phyloP scores from a whole-genome alignment of 768 basidiomycete species.

The Calocera cornea region DNA sequence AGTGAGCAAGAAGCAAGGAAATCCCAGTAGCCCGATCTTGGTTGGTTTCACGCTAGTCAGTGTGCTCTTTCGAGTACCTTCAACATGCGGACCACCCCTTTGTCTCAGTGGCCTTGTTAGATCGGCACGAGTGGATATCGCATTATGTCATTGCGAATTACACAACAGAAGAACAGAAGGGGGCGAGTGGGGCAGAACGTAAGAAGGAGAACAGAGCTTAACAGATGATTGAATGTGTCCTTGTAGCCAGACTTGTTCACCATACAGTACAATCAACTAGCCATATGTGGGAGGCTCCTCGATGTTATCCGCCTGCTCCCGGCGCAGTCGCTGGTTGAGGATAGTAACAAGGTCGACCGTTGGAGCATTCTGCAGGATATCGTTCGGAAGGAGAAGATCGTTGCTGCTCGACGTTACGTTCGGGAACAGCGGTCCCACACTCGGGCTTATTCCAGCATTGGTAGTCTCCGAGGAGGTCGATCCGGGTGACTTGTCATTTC shows the following conservation, averaged over 20 bases:
- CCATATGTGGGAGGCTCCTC: not conserved
- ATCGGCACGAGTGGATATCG: too few species aligned
- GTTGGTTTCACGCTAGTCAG: too few species aligned
- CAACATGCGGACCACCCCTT: too few species aligned
- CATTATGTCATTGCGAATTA: too few species aligned
- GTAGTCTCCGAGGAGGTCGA: not conserved
- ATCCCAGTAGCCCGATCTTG: too few species aligned
- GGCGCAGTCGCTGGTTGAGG: not conserved
- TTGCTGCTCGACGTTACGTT: not conserved
- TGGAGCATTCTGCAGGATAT: not conserved
- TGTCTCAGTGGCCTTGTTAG: too few species aligned
- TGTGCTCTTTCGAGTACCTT: too few species aligned
- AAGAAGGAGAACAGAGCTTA: too few species aligned
- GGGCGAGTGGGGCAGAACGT: too few species aligned
- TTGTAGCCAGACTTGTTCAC: too few species aligned
- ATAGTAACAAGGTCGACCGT: not conserved
- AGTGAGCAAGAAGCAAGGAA: not conserved
- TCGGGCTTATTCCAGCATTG: not conserved
- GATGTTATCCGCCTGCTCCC: not conserved
- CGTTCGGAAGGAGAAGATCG: not conserved
- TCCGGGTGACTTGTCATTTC: not conserved
- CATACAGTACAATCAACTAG: not conserved
- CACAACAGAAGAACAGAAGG: too few species aligned
- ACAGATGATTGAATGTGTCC: too few species aligned
- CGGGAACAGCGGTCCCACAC: not conserved